These are phyloP conservation scores for Blastobotrys terrestris DNA, from an alignment of 805 yeast species.

Conservation along the genomic window DNA sequence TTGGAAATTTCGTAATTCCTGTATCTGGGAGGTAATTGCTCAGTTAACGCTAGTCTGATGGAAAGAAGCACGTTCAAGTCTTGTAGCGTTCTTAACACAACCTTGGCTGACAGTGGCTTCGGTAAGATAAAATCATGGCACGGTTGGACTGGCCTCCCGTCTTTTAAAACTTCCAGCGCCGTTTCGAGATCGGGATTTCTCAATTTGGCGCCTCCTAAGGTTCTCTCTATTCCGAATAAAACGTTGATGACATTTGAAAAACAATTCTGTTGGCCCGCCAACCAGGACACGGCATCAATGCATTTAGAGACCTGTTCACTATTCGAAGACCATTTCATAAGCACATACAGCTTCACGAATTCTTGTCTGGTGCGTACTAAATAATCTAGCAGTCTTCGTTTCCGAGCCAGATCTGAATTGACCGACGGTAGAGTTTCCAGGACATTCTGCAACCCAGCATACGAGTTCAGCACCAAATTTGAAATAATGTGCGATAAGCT, in stretches of 20 bases:
- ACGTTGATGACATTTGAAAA: constrained; percentile 60
- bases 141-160: constrained; percentile 71
- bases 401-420: constrained; percentile 55
- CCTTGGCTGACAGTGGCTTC: constrained; percentile 45
- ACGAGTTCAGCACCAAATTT: constrained; percentile 55
- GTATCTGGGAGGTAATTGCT: constrained; percentile 56
- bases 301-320: constrained; percentile 64
- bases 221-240: constrained; percentile 59
- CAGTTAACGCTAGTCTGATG: constrained; percentile 62
- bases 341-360: constrained; percentile 74
- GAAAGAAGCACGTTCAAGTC: constrained; percentile 70
- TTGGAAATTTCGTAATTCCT: constrained; percentile 58
- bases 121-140: constrained; percentile 51
- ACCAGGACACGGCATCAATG: constrained; percentile 85
- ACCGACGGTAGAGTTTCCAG: constrained; percentile 54
- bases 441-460: constrained; percentile 52
- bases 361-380: constrained; percentile 74
- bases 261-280: constrained; percentile 68
- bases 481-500: constrained; percentile 56
- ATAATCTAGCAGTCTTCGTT: constrained; percentile 60
- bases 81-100: constrained; percentile 53
- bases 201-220: constrained; percentile 79
- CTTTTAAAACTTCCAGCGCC: constrained; percentile 73
- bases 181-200: constrained; percentile 90
- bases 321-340: constrained; percentile 81